These are phyloP conservation scores for Pythium sp. DNA, from an alignment of 352 stramenopile genomes.

Conservation along the genomic window DNA sequence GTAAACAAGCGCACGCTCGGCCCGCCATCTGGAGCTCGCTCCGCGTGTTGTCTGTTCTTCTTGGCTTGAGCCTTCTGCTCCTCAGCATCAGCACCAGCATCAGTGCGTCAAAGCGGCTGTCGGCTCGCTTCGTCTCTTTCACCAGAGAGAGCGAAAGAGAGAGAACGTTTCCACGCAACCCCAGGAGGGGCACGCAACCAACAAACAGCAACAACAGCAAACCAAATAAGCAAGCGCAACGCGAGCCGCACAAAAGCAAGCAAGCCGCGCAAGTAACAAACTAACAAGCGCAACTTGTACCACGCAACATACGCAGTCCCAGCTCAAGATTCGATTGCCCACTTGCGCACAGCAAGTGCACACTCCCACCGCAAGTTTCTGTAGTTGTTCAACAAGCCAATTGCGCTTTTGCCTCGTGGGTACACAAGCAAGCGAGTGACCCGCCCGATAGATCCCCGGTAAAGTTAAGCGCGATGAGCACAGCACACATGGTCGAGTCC, in stretches of 20 bases:
- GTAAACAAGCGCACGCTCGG: too few relatives aligned
- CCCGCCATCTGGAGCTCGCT: too few relatives aligned
- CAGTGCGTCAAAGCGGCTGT: neutral
- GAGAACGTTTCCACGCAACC: constrained; percentile 11
- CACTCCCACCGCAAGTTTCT: neutral
- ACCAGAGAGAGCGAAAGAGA: constrained; percentile 11
- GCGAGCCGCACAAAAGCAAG: too few relatives aligned
- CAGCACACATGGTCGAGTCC: neutral
- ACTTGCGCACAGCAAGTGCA: neutral
- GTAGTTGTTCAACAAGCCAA: neutral
- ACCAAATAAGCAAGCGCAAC: too few relatives aligned
- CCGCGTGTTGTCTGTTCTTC: too few relatives aligned
- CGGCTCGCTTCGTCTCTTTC: constrained; percentile 7
- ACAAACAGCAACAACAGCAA: neutral
- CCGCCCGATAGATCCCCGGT: too few relatives aligned
- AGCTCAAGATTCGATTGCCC: neutral
- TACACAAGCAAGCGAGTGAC: neutral
- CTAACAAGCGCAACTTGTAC: constrained; percentile 5
- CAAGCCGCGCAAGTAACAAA: neutral
- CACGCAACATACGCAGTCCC: neutral
- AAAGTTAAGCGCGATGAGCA: too few relatives aligned
- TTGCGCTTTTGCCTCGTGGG: neutral
- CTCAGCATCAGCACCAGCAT: constrained; percentile 5
- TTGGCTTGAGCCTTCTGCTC: too few relatives aligned
- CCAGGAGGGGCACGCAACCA: neutral